Base-by-base conservation (phyloP, 805 yeast species). In the Sugiyamaella boreocaroliniensis region DNA sequence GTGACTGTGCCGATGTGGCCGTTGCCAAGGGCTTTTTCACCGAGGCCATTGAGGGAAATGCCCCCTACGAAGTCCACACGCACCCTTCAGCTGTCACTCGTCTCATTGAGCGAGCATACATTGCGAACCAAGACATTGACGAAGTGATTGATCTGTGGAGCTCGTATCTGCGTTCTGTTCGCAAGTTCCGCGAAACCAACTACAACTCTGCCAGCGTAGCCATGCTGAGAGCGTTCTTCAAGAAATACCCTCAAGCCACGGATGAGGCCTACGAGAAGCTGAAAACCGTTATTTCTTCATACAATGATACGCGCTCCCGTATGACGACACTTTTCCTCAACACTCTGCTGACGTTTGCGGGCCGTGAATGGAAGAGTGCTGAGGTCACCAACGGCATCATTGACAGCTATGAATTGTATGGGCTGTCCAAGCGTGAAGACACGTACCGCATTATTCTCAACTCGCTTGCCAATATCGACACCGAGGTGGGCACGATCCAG, bases 241-340 rank as follows among this genome's bases (percentile, higher is more conserved):
- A 76, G 55, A 72, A 71, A 46, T 81, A 74, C 66, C 80, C 73
- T 15, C 72, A 74, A 55, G 76, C 78, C 43, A 69, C 71, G 56
- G 71, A 70, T 8, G 79, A 79, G 57, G 85, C 89, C 4, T 78
- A 82, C 60, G 64, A 64, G 49, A 75, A 78, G 59, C 76, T 88
- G 59, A 78, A 79, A 62, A 73, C 76, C 47, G 65, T 85, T 49
- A 80, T 86, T 54, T 66, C 74, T 15, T 71, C 75, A 34, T 84
- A 85, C 64, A 75, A 80, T 48, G 73, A 73, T 46, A 72, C 81
- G 55, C 80, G 80, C 61, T 73, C 77, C 19, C 75, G 84, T 52
- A 92, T 86, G 66, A 92, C 86, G 66, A 83, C 51, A n/a, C 16
- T 87, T n/a, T 86, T 88, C 63, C 78, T 88, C 67, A 88, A 87